Base-by-base conservation (phyloP, 2,329 filamentous ascomycete species). In the Ambrosiella cleistominuta region DNA sequence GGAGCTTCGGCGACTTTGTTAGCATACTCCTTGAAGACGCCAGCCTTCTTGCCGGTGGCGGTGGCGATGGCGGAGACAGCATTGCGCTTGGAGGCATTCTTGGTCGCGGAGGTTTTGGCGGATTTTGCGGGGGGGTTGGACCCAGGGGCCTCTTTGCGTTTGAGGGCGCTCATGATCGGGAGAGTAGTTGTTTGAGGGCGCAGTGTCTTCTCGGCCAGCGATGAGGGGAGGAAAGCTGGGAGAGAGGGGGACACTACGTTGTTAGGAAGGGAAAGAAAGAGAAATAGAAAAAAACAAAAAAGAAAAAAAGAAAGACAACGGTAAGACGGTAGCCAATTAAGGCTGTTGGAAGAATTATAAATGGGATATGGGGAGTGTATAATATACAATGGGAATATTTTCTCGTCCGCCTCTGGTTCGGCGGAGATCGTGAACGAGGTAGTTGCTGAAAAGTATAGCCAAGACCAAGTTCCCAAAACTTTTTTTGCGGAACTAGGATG, bases 121-220 rank as follows among this genome's bases (percentile, higher is more conserved):
- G 71, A 70, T 64, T 79, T 79, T 17, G 74, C 63, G 57, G 75
- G 68, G 58, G 74, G 71, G 65, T 74, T 68, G 64, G 71, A 75
- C 45, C 71, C 75, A 19, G 77, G 77, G 65, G 75, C 75, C 68
- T 77, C 76, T 69, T 81, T 81, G 65, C 78, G 72, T 66, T 81
- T 81, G 37, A 79, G 70, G 57, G 74, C 72, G 66, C 74, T 76
- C 78, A 81, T 81, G 52, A 17, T 54, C 15, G 15, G 52, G 19
- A 38, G 52, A 38, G n/a, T 39, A n/a, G 52, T n/a, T 54, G 38
- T 54, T n/a, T n/a, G 52, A 12, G 51, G 51, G 42, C 47, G 37
- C 40, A 47, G 54, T 56, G 54, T 60, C 54, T 17, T 42, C 45
- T 51, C 53, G 47, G 35, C 54, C 58, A 60, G 54, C 27, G 38